Conservation (phyloP, 2,329 filamentous ascomycete genomes). For the Colletotrichum acutatum region DNA sequence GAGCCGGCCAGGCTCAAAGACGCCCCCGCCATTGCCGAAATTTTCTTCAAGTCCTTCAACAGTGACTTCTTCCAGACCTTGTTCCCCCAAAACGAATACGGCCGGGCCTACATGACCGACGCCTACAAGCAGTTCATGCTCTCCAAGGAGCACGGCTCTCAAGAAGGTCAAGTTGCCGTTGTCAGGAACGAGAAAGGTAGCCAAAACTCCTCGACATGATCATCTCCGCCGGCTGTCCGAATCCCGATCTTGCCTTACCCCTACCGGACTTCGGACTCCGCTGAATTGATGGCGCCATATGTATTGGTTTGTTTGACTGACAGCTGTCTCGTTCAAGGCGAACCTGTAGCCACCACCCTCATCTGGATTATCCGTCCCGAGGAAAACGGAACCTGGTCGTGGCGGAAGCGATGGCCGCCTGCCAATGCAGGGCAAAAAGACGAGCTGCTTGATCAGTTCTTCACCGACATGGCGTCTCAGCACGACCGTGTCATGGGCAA, state of each 20-base stretch:
- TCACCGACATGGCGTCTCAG: constrained; percentile 34
- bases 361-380: constrained; percentile 30
- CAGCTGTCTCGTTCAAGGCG: not conserved
- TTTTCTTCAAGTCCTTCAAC: constrained; percentile 34
- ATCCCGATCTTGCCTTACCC: not conserved
- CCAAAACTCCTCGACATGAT: not conserved
- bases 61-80: constrained; percentile 28
- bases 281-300: not conserved
- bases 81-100: constrained; percentile 30
- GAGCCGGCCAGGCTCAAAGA: constrained; percentile 23
- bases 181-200: constrained; percentile 25
- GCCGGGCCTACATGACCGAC: constrained; percentile 21
- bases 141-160: constrained; percentile 8
- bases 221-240: not conserved
- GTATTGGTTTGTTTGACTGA: not conserved
- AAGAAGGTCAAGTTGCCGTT: constrained; percentile 29
- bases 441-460: constrained; percentile 34
- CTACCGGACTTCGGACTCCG: not conserved
- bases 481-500: constrained; percentile 34
- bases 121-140: constrained; percentile 23
- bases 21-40: constrained; percentile 17
- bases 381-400: constrained; percentile 29
- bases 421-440: constrained; percentile 26
- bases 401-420: constrained; percentile 31
- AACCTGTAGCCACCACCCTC: constrained; percentile 9